phyloP scores from a whole-genome alignment of 768 basidiomycete species.

The Lentinula edodes region DNA sequence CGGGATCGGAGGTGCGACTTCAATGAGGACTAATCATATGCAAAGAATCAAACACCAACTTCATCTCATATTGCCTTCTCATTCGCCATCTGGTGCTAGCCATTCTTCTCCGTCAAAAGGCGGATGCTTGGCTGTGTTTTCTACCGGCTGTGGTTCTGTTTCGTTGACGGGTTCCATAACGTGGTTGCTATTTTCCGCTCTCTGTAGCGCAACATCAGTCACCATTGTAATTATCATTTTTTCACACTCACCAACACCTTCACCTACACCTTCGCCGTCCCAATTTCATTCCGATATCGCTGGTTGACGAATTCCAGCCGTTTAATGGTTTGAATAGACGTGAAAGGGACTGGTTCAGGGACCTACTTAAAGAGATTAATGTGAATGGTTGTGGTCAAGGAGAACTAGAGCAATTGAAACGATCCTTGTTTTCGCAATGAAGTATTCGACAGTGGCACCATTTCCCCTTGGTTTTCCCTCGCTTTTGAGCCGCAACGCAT shows the following conservation, averaged over 20 bases:
- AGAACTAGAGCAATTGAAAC: conserved; percentile 26
- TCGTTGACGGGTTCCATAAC: not conserved
- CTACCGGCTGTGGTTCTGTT: not conserved
- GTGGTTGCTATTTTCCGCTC: conserved; percentile 20
- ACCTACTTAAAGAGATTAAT: conserved; percentile 28
- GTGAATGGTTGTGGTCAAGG: conserved; percentile 4
- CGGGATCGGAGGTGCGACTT: too few relatives aligned
- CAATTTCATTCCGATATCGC: conserved; percentile 38
- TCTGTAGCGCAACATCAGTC: conserved; percentile 7
- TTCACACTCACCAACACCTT: too few relatives aligned
- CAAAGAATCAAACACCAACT: too few relatives aligned
- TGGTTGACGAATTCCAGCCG: conserved; percentile 19
- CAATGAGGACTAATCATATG: too few relatives aligned
- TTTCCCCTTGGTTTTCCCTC: too few relatives aligned
- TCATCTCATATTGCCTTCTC: not conserved
- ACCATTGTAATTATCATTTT: not conserved
- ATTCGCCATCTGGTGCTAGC: not conserved
- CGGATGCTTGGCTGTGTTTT: not conserved
- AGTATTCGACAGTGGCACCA: too few relatives aligned
- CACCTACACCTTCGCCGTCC: conserved; percentile 36
- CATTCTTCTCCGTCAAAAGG: not conserved
- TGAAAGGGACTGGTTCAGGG: conserved; percentile 31
- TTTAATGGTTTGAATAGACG: conserved; percentile 21
- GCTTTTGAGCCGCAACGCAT: too few relatives aligned
- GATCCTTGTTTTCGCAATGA: too few relatives aligned